These are phyloP conservation scores for Puccinia coronata DNA, from an alignment of 1,284 basidiomycete species.

Conservation along the genomic window DNA sequence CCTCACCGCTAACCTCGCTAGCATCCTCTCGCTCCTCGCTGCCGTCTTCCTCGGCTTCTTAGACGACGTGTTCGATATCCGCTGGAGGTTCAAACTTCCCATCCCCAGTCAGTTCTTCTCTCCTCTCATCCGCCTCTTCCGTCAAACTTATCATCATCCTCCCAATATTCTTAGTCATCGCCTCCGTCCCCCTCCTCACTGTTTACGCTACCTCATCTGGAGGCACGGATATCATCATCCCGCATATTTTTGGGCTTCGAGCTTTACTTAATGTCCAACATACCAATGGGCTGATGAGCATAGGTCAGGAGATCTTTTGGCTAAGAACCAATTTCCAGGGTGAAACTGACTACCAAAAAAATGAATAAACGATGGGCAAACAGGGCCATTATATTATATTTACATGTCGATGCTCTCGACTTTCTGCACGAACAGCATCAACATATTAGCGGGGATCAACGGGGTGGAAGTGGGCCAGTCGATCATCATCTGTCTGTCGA, in stretches of 20 bases:
- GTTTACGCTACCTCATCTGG: conserved; percentile 90
- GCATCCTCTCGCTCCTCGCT: conserved; percentile 81
- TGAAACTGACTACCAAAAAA: too few relatives aligned
- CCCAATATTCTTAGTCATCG: conserved; percentile 67
- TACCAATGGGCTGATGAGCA: conserved; percentile 68
- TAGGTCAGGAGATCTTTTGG: conserved; percentile 65
- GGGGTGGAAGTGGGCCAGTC: conserved; percentile 94
- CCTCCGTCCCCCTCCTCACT: conserved; percentile 88
- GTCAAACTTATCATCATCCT: background rate
- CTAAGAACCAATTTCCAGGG: too few relatives aligned
- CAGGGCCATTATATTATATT: conserved; percentile 89
- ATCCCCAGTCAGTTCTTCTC: conserved; percentile 66
- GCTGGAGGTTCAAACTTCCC: conserved; percentile 96
- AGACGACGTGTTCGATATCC: conserved; percentile 97
- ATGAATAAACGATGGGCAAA: background rate
- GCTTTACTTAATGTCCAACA: conserved; percentile 62
- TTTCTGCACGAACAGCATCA: conserved; percentile 97
- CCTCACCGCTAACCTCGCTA: conserved; percentile 89
- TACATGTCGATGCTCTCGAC: conserved; percentile 96
- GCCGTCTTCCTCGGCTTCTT: conserved; percentile 93
- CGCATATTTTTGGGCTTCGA: conserved; percentile 64
- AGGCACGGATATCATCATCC: conserved; percentile 90
- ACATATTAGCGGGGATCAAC: conserved; percentile 97
- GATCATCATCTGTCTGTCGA: conserved; percentile 83
- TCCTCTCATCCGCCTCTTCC: background rate